phyloP scores from a whole-genome alignment of 2,329 filamentous ascomycete genomes.

The Thelonectria rubi region DNA sequence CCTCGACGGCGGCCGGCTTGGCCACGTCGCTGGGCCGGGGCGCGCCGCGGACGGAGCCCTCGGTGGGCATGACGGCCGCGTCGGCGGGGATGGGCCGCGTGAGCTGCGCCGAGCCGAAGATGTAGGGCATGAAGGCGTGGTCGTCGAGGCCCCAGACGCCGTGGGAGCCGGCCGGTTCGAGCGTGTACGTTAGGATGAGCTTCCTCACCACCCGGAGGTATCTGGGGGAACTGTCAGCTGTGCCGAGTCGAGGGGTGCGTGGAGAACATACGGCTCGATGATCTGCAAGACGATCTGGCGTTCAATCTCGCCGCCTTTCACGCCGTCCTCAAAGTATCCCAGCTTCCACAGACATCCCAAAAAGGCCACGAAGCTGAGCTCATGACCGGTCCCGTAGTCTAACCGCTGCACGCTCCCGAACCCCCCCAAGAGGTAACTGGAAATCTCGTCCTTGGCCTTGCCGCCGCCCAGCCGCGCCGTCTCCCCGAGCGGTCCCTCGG shows the following conservation, averaged over 20 bases:
- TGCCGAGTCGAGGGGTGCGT: background rate
- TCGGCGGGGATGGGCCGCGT: conserved; percentile 74
- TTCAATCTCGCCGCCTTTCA: conserved; percentile 67
- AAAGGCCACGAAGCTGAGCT: conserved; percentile 94
- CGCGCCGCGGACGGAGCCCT: conserved; percentile 78
- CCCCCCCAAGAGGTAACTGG: conserved; percentile 80
- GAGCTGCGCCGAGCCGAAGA: conserved; percentile 92
- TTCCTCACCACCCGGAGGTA: conserved; percentile 83
- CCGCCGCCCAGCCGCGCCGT: conserved; percentile 46
- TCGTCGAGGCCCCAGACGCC: conserved; percentile 99
- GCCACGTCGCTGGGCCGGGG: conserved; percentile 77
- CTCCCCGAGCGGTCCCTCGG: conserved; percentile 42
- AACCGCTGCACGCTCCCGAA: conserved; percentile 90
- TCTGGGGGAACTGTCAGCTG: conserved; percentile 52
- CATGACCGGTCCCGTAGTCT: conserved; percentile 96
- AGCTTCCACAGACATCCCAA: conserved; percentile 92
- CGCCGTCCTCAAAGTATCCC: conserved; percentile 73
- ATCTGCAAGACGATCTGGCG: conserved; percentile 82
- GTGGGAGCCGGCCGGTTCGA: conserved; percentile 95
- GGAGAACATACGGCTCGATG: conserved; percentile 76
- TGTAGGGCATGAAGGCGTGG: conserved; percentile 92
- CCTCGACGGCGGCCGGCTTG: conserved; percentile 70
- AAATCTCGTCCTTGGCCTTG: conserved; percentile 72
- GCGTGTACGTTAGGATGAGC: conserved; percentile 88
- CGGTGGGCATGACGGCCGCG: conserved; percentile 70